A percentile compares a stretch with the other conserved stretches of the same genome.
Evolutionary conservation across 2,329 filamentous ascomycete species (phyloP).

Genomic region (Diplodia scrobiculata): DNA sequence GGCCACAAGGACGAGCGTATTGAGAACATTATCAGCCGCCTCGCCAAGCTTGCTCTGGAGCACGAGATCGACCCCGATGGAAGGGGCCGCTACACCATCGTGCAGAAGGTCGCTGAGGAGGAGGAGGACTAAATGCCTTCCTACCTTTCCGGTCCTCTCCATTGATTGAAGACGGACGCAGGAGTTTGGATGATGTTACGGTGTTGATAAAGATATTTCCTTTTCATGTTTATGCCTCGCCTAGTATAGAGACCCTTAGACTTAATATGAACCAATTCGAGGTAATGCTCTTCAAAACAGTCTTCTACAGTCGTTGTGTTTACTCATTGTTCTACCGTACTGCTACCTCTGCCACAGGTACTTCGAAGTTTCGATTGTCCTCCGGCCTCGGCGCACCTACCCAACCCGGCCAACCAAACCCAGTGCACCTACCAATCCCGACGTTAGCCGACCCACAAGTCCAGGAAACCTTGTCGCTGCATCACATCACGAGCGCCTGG

Average conservation of each 20-base stretch:
- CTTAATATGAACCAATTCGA: constrained; percentile 19
- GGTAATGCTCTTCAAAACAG: constrained; percentile 23
- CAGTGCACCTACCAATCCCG: constrained; percentile 1
- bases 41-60: constrained; percentile 65
- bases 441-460: constrained; percentile 17
- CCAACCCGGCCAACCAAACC: neutral
- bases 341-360: constrained; percentile 23
- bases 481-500: constrained; percentile 15
- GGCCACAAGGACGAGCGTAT: constrained; percentile 63
- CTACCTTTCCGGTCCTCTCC: constrained; percentile 18
- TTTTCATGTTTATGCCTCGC: constrained; percentile 23
- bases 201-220: constrained; percentile 22
- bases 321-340: neutral
- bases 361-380: neutral
- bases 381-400: constrained; percentile 12
- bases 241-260: constrained; percentile 28
- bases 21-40: constrained; percentile 66
- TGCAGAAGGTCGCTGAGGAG: constrained; percentile 49
- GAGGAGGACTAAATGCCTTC: constrained; percentile 49
- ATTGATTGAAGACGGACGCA: constrained; percentile 27
- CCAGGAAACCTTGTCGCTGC: constrained; percentile 5
- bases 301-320: constrained; percentile 13
- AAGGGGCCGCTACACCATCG: constrained; percentile 50
- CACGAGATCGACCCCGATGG: constrained; percentile 58
- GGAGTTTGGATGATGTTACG: constrained; percentile 28